Base-by-base conservation (phyloP, 352 stramenopile species). In the Achlya hypogyna region DNA sequence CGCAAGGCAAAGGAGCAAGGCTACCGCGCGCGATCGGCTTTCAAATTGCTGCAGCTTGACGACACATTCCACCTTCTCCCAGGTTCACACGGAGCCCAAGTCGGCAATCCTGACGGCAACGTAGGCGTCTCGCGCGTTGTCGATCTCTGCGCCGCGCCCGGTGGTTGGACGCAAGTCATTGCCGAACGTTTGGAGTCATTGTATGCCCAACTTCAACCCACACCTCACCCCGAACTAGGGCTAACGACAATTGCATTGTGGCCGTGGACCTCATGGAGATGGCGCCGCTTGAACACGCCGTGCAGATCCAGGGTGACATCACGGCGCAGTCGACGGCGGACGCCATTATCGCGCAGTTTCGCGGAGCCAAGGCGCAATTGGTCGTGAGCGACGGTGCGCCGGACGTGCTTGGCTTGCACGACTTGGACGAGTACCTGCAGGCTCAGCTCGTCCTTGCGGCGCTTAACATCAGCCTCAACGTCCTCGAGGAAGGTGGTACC, bases 41-140 rank as follows among this genome's bases (percentile, higher is more conserved):
- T 98, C 81, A 99, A 99, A 71, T 76, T 99, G 22, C 72, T 99
- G 12, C 97, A 99, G 71, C 78, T 99, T 14, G 97, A 99, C 75
- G 96, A 98, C 65, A 96, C 98, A 53, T 99, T 98, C 75, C 77
- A 96, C 51, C 74, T 99, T 0, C 94, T 99, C 40, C 60, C 82
- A 23, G 74, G 78, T 76, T 62, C 51, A 10, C 22, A 16, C 10
- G 1, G 23, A 63, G 12, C 5, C 5, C 18, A 22, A 56, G 28
- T 16, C 31, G 28, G 31, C 63, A 27, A 10, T 18, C n/a, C 27
- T 45, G 20, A 31, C 40, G n/a, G n/a, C 29, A 16, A 40, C 66
- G 18, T 51, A 86, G 79, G 74, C 25, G 89, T 96, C 43, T 86
- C 71, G 12, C 86, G 86, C 34, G 78, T 92, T 25, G 86, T 95